Percentiles rank a stretch among this genome's conserved stretches.
phyloP scores from a whole-genome alignment of 805 yeast species.

The Tetrapisispora pingtungensis region DNA sequence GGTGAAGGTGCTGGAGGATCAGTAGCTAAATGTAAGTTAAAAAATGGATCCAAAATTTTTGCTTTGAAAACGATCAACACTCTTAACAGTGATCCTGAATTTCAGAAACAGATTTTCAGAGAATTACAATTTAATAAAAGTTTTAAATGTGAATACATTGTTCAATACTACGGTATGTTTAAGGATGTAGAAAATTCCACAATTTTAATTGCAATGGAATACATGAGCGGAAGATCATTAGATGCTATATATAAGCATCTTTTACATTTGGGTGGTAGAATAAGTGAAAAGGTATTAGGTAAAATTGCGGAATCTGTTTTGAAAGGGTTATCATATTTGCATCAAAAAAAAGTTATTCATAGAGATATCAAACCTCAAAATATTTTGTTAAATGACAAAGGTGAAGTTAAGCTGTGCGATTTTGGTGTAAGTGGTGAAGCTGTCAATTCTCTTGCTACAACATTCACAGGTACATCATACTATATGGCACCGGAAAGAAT shows the following conservation, averaged over 20 bases:
- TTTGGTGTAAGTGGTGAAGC: slow-evolving; percentile 98
- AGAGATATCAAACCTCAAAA: slow-evolving; percentile 96
- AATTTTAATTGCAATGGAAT: slow-evolving; percentile 94
- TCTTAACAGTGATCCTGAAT: slow-evolving; percentile 55
- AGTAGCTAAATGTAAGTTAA: slow-evolving; percentile 67
- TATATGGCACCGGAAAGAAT: slow-evolving; percentile 99
- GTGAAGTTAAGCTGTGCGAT: slow-evolving; percentile 88
- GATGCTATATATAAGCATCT: slow-evolving; percentile 85
- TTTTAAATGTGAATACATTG: slow-evolving; percentile 77
- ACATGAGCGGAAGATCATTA: slow-evolving; percentile 85
- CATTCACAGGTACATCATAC: slow-evolving; percentile 94
- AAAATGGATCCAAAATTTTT: slow-evolving; percentile 52
- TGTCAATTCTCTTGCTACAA: slow-evolving; percentile 87
- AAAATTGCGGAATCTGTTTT: slow-evolving; percentile 81
- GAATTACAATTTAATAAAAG: slow-evolving; percentile 82
- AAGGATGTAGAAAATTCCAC: slow-evolving; percentile 64
- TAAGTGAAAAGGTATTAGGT: slow-evolving; percentile 88
- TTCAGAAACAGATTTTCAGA: slow-evolving; percentile 81
- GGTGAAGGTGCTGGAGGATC: slow-evolving; percentile 97
- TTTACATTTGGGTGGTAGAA: slow-evolving; percentile 64
- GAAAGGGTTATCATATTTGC: slow-evolving; percentile 76
- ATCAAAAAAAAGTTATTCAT: slow-evolving; percentile 81
- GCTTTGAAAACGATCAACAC: slow-evolving; percentile 58
- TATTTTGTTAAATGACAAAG: slow-evolving; percentile 61
- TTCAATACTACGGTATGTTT: slow-evolving; percentile 87